phyloP scores from a whole-genome alignment of 495 filamentous ascomycete genomes.

The Terfezia boudieri region DNA sequence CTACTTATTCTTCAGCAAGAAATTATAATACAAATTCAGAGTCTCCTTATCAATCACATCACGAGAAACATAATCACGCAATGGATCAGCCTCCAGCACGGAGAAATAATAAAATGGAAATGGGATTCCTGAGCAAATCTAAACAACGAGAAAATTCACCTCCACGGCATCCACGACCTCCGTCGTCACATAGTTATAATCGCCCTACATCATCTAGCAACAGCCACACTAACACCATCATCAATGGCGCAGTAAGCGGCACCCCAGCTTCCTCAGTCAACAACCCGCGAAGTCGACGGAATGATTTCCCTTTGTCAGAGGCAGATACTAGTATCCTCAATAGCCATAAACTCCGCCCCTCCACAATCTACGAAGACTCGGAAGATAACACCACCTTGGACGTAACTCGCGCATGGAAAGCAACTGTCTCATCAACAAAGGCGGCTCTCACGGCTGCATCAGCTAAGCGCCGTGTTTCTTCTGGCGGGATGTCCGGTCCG shows the following conservation, averaged over 20 bases:
- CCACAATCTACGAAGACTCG: neutral
- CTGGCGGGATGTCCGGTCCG: slow-evolving; percentile 12
- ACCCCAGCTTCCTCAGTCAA: slow-evolving; percentile 10
- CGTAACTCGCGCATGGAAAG: slow-evolving; percentile 10
- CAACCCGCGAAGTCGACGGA: slow-evolving; percentile 14
- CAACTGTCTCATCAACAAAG: slow-evolving; percentile 9
- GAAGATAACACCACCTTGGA: slow-evolving; percentile 1
- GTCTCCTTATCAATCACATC: slow-evolving; percentile 9
- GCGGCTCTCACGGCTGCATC: slow-evolving; percentile 3
- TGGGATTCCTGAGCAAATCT: slow-evolving; percentile 72
- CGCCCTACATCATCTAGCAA: neutral
- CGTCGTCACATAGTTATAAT: neutral
- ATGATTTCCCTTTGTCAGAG: slow-evolving; percentile 1
- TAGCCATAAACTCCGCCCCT: neutral
- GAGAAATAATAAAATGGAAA: slow-evolving; percentile 65
- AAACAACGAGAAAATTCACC: slow-evolving; percentile 30
- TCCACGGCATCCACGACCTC: slow-evolving; percentile 35
- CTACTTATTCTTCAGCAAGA: slow-evolving; percentile 29
- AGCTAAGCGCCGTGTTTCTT: slow-evolving; percentile 11
- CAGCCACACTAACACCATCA: neutral
- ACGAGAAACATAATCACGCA: slow-evolving; percentile 4
- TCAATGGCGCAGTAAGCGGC: neutral
- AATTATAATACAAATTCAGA: slow-evolving; percentile 28
- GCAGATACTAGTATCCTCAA: slow-evolving; percentile 7
- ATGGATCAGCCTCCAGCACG: slow-evolving; percentile 18